Evolutionary conservation across 2,329 filamentous ascomycete genomes (phyloP).

Genomic region (Cadophora luteo-olivacea): DNA sequence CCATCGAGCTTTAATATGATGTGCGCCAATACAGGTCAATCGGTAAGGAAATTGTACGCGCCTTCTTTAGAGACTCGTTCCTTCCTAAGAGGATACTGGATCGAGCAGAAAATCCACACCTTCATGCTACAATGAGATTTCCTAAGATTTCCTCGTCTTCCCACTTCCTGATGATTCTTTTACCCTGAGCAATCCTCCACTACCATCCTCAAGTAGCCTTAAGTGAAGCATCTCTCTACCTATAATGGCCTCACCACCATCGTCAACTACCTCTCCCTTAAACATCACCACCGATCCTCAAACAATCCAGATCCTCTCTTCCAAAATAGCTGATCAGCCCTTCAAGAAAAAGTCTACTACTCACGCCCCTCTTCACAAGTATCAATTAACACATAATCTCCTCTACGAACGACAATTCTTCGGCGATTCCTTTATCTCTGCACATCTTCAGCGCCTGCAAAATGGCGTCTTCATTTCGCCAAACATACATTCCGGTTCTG

Average conservation of each 20-base stretch:
- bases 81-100: neutral
- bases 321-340: constrained; percentile 2
- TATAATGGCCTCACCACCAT: neutral
- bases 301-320: neutral
- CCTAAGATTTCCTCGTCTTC: neutral
- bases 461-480: constrained; percentile 53
- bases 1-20: neutral
- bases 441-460: constrained; percentile 56
- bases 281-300: neutral
- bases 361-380: constrained; percentile 35
- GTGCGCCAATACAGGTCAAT: neutral
- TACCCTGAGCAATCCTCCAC: neutral
- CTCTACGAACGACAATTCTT: constrained; percentile 56
- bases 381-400: constrained; percentile 48
- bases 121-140: neutral
- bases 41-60: neutral
- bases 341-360: constrained; percentile 23
- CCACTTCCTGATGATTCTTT: neutral
- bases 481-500: constrained; percentile 49
- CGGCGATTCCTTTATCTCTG: constrained; percentile 55
- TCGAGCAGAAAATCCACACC: neutral
- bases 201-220: neutral
- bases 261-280: neutral
- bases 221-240: neutral
- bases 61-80: neutral